These are phyloP conservation scores for Lepidium aucheri DNA, from an alignment of 345 rosid species.

Conservation along the genomic window DNA sequence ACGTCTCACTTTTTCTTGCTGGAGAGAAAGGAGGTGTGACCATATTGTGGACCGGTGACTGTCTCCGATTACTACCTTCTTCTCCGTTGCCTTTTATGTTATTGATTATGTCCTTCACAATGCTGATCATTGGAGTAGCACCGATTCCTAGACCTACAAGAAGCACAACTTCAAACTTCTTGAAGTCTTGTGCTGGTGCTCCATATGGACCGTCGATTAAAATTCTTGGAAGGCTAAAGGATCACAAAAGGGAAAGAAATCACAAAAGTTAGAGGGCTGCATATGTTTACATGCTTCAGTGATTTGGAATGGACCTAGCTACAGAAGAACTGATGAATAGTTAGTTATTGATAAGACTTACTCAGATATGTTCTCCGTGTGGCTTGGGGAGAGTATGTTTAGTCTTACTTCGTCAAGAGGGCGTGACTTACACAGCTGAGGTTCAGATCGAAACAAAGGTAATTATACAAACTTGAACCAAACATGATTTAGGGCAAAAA, in stretches of 20 bases:
- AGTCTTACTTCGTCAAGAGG: constrained; percentile 41
- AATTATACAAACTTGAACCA: not conserved
- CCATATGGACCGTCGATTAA: constrained; percentile 85
- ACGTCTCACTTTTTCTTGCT: constrained; percentile 28
- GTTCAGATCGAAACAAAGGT: not conserved
- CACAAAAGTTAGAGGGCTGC: not conserved
- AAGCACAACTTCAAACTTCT: constrained; percentile 60
- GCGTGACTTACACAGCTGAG: constrained; percentile 47
- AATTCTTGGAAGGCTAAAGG: constrained; percentile 55
- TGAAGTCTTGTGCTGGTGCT: constrained; percentile 83
- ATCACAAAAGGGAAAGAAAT: not conserved
- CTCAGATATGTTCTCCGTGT: constrained; percentile 35
- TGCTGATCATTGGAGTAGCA: constrained; percentile 90
- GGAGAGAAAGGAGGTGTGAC: constrained; percentile 27
- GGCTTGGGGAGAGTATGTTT: constrained; percentile 35
- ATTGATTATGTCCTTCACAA: constrained; percentile 61
- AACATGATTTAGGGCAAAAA: not conserved
- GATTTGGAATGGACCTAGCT: not conserved
- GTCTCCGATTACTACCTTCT: constrained; percentile 31
- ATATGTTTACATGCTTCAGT: not conserved
- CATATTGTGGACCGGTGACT: constrained; percentile 28
- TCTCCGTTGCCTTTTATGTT: constrained; percentile 38
- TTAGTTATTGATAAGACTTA: constrained; percentile 26
- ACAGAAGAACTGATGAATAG: not conserved
- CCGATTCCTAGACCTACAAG: constrained; percentile 81